Evolutionary conservation across 352 stramenopile genomes (phyloP).

Genomic region (Lagenidium giganteum): DNA sequence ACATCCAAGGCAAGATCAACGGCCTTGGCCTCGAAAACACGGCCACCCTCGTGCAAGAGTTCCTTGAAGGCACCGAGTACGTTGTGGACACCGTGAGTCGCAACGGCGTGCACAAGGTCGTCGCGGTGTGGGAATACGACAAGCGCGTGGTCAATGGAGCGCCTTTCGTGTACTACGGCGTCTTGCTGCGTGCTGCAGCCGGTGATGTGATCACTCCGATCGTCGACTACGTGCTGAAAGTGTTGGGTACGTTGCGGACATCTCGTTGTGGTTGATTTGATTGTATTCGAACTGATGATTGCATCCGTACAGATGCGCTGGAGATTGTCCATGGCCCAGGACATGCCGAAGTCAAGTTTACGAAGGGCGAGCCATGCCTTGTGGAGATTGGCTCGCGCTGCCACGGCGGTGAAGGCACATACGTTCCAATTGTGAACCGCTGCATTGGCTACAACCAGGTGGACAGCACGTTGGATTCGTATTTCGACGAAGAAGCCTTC

Average conservation of each 20-base stretch:
- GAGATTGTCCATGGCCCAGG: constrained; percentile 77
- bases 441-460: constrained; percentile 94
- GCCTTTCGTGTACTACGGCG: constrained; percentile 95
- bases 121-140: constrained; percentile 97
- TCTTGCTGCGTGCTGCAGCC: constrained; percentile 49
- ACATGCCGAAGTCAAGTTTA: constrained; percentile 88
- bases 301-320: constrained; percentile 44
- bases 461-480: constrained; percentile 84
- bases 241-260: constrained; percentile 29
- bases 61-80: constrained; percentile 92
- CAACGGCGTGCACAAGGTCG: constrained; percentile 92
- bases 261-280: background rate
- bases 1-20: constrained; percentile 90
- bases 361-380: constrained; percentile 81
- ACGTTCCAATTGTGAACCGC: constrained; percentile 82
- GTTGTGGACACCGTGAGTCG: constrained; percentile 95
- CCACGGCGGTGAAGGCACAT: constrained; percentile 93
- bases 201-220: constrained; percentile 40
- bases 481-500: constrained; percentile 73
- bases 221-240: constrained; percentile 60
- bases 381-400: constrained; percentile 94
- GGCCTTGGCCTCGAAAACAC: constrained; percentile 81
- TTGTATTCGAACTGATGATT: background rate
- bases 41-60: constrained; percentile 93
- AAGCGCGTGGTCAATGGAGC: constrained; percentile 91